phyloP scores from a whole-genome alignment of 2,329 filamentous ascomycete genomes.

The Calonectria leucothoes region DNA sequence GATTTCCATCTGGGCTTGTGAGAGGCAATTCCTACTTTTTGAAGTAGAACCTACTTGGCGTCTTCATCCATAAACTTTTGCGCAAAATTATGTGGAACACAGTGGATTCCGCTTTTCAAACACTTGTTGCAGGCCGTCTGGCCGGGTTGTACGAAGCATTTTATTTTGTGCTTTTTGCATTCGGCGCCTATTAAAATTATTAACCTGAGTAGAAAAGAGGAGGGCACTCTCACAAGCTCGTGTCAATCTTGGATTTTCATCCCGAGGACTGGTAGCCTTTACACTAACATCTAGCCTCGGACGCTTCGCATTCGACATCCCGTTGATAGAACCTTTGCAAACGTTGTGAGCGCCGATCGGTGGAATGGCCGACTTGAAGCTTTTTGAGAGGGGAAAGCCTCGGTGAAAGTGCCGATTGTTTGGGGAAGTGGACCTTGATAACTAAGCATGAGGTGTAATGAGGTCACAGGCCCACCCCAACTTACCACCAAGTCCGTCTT shows the following conservation, averaged over 20 bases:
- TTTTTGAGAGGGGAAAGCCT: not conserved
- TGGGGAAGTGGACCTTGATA: not conserved
- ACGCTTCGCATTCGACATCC: not conserved
- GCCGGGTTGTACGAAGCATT: not conserved
- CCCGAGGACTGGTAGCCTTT: not conserved
- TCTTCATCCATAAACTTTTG: conserved; percentile 1
- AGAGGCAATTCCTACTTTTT: not conserved
- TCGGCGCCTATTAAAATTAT: not conserved
- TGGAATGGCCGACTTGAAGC: not conserved
- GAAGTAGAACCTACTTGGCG: not conserved
- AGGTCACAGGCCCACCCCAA: not conserved
- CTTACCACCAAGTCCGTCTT: no score
- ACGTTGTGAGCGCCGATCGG: not conserved
- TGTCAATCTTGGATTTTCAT: not conserved
- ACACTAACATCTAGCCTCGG: not conserved
- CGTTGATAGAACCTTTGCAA: not conserved
- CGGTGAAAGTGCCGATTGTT: not conserved
- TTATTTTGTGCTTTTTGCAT: not conserved
- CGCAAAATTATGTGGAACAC: not conserved
- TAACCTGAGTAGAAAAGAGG: not conserved
- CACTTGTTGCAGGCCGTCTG: not conserved
- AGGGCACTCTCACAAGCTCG: not conserved
- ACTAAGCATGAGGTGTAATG: no score
- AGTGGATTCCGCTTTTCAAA: not conserved
- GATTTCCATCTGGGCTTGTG: not conserved